A percentile compares a stretch with the other conserved stretches of the same genome.
Evolutionary conservation across 768 basidiomycete genomes (phyloP).

Genomic region (Auriscalpium orientale): DNA sequence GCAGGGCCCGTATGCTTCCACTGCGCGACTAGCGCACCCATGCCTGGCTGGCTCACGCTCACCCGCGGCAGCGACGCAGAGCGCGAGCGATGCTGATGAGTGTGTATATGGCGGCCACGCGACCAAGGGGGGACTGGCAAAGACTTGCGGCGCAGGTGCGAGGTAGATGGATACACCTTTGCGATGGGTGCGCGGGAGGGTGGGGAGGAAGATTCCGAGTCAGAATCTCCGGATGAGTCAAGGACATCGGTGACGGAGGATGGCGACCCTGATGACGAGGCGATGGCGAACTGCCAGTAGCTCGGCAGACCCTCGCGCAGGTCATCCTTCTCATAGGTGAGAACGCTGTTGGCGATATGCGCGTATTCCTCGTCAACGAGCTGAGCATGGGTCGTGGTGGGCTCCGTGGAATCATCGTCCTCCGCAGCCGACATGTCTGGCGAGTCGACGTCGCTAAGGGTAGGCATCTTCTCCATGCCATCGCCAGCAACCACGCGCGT

Average conservation of each 20-base stretch:
- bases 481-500: conserved; percentile 68
- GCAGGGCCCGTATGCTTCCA: conserved; percentile 55
- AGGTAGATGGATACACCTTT: too few species aligned
- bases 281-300: neutral
- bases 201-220: neutral
- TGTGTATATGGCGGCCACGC: too few species aligned
- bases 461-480: conserved; percentile 41
- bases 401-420: neutral
- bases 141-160: too few species aligned
- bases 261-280: too few species aligned
- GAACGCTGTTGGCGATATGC: too few species aligned
- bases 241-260: too few species aligned
- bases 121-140: too few species aligned
- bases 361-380: too few species aligned
- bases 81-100: neutral
- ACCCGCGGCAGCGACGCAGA: conserved; percentile 10
- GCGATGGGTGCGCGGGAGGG: too few species aligned
- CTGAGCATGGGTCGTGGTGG: too few species aligned
- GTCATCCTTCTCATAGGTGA: neutral
- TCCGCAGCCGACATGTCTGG: neutral
- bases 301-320: neutral
- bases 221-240: neutral
- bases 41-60: conserved; percentile 47
- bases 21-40: conserved; percentile 49
- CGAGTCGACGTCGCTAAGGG: conserved; percentile 9